Conservation (phyloP, 257 asterid genomes). For the Fraxinus pennsylvanica region DNA sequence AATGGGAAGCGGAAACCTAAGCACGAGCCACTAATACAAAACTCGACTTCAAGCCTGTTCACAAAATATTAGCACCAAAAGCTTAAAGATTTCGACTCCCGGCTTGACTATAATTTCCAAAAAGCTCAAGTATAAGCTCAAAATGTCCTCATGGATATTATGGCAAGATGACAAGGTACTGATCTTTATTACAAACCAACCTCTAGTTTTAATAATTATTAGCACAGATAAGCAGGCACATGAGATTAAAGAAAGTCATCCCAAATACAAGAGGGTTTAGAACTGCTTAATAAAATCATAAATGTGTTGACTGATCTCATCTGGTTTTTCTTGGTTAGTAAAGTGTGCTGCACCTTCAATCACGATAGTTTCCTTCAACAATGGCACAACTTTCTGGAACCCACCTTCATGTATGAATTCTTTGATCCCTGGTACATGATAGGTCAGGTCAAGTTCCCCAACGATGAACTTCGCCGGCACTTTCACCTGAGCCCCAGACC, state of each 20-base stretch:
- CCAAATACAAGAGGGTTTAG: slow-evolving; percentile 15
- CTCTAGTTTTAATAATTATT: background rate
- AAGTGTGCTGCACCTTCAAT: slow-evolving; percentile 72
- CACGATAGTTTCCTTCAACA: slow-evolving; percentile 58
- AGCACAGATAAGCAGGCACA: background rate
- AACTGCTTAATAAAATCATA: slow-evolving; percentile 56
- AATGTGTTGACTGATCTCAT: slow-evolving; percentile 65
- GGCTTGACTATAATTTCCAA: no score
- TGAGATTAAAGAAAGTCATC: background rate
- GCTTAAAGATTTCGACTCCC: no score
- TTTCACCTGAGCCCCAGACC: slow-evolving; percentile 57
- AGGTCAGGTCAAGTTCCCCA: slow-evolving; percentile 60
- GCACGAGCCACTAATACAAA: no score
- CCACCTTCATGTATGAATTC: slow-evolving; percentile 66
- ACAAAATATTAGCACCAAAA: no score
- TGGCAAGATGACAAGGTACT: background rate
- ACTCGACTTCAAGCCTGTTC: no score
- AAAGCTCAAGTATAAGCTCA: no score
- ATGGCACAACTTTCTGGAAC: slow-evolving; percentile 53
- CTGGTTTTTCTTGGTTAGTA: slow-evolving; percentile 62
- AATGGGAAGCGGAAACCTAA: no score
- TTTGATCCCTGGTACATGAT: slow-evolving; percentile 52
- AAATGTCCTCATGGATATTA: no score
- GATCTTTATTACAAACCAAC: background rate
- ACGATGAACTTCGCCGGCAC: slow-evolving; percentile 64